A percentile compares a stretch with the other conserved stretches of the same genome.
Evolutionary conservation across 495 filamentous ascomycete genomes (phyloP).

Genomic region (Rostrohypoxylon terebratum): DNA sequence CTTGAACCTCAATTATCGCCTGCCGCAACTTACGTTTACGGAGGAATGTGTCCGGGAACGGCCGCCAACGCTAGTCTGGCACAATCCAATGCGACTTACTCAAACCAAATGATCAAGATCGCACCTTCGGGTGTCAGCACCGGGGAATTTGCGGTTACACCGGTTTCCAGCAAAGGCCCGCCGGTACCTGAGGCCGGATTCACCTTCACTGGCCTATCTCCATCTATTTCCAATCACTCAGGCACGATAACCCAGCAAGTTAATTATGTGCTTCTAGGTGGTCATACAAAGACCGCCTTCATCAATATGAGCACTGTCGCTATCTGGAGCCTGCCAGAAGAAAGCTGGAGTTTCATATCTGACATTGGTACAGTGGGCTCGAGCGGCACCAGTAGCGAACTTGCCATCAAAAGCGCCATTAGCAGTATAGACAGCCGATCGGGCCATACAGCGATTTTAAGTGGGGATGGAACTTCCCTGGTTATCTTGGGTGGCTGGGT

Average conservation of each 20-base stretch:
- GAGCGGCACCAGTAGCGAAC: slow-evolving; percentile 46
- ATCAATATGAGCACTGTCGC: slow-evolving; percentile 94
- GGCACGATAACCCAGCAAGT: slow-evolving; percentile 71
- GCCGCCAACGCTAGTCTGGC: slow-evolving; percentile 60
- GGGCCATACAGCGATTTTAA: slow-evolving; percentile 85
- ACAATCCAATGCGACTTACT: slow-evolving; percentile 77
- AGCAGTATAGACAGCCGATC: slow-evolving; percentile 77
- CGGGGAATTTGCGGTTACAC: slow-evolving; percentile 35
- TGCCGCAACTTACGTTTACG: slow-evolving; percentile 77
- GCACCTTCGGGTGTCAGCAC: slow-evolving; percentile 54
- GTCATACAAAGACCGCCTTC: slow-evolving; percentile 85
- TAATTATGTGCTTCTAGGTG: slow-evolving; percentile 84
- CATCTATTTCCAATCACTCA: slow-evolving; percentile 67
- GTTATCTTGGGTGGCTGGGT: slow-evolving; percentile 92
- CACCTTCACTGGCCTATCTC: slow-evolving; percentile 75
- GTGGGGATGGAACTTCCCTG: slow-evolving; percentile 77
- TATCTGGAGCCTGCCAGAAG: slow-evolving; percentile 85
- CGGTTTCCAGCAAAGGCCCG: slow-evolving; percentile 49
- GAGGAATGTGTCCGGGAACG: slow-evolving; percentile 83
- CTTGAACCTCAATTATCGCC: slow-evolving; percentile 60
- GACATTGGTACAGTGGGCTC: slow-evolving; percentile 61
- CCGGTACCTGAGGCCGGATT: slow-evolving; percentile 90
- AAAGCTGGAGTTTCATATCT: slow-evolving; percentile 83
- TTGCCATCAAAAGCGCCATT: slow-evolving; percentile 41
- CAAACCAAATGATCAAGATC: slow-evolving; percentile 76